Percentiles rank a stretch among this genome's conserved stretches.
Conservation (phyloP, 108 stramenopile species). For the Nitzschia putrida region DNA sequence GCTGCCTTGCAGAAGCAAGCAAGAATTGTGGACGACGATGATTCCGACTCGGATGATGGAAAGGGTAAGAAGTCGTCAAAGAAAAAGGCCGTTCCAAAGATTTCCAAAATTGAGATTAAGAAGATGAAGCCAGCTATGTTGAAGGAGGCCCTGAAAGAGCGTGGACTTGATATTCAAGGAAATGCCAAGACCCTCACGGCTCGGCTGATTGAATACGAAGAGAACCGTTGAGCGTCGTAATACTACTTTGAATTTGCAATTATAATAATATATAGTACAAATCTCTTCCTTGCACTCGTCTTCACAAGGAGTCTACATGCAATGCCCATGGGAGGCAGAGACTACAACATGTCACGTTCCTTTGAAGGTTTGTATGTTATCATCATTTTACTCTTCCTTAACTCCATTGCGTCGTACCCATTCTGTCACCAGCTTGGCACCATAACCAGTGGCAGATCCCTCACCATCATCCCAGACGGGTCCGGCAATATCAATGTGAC, state of each 20-base stretch:
- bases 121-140: constrained; percentile 89
- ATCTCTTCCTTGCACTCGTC: no score
- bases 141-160: constrained; percentile 86
- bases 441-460: constrained; percentile 90
- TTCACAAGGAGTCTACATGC: background rate
- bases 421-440: constrained; percentile 85
- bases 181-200: constrained; percentile 74
- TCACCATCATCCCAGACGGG: constrained; percentile 91
- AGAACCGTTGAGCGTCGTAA: constrained; percentile 48
- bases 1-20: constrained; percentile 44
- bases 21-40: constrained; percentile 24
- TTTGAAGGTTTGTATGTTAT: no score
- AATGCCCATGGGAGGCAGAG: background rate
- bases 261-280: no score
- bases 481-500: constrained; percentile 88
- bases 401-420: constrained; percentile 82
- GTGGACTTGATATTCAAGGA: constrained; percentile 83
- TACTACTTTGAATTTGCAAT: no score
- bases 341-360: no score
- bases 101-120: constrained; percentile 85
- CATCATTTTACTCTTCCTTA: background rate
- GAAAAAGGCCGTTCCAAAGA: constrained; percentile 60
- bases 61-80: constrained; percentile 63
- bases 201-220: constrained; percentile 77
- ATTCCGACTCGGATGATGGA: constrained; percentile 40